These are phyloP conservation scores for Ajuga reptans DNA, from an alignment of 305 asterid genomes.

Conservation along the genomic window DNA sequence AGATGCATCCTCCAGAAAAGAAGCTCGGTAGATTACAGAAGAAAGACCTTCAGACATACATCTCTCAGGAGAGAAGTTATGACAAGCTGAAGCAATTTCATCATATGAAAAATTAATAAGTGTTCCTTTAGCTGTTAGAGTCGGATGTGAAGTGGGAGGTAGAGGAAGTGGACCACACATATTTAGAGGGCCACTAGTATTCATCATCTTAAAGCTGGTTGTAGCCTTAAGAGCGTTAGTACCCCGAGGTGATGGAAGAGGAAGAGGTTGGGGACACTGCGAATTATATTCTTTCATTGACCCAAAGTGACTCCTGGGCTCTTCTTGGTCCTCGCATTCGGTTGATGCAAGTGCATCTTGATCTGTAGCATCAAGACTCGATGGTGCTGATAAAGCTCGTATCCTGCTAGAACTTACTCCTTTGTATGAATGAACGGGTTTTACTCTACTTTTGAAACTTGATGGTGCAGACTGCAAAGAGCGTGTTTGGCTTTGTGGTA, in stretches of 20 bases:
- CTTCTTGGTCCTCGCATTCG: constrained; percentile 72
- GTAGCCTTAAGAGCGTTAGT: constrained; percentile 49
- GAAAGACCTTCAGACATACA: constrained; percentile 93
- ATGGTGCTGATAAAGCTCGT: constrained; percentile 85
- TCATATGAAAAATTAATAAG: constrained; percentile 62
- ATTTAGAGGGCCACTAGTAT: constrained; percentile 57
- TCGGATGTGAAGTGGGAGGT: constrained; percentile 63
- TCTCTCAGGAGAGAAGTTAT: constrained; percentile 81
- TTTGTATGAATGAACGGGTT: constrained; percentile 44
- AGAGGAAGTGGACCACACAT: constrained; percentile 86
- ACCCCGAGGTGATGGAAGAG: constrained; percentile 77
- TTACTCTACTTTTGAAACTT: constrained; percentile 70
- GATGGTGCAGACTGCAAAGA: constrained; percentile 90
- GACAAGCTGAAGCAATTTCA: constrained; percentile 90
- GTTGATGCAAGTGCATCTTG: constrained; percentile 46
- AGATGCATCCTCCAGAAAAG: constrained; percentile 62
- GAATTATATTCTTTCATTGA: constrained; percentile 60
- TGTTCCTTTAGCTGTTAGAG: constrained; percentile 42
- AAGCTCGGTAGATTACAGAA: constrained; percentile 85
- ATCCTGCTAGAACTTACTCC: constrained; percentile 41
- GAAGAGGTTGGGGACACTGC: constrained; percentile 89
- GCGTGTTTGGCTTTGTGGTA: constrained; percentile 55
- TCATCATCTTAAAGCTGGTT: constrained; percentile 62
- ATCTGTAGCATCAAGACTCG: constrained; percentile 65
- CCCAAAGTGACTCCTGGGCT: constrained; percentile 51